Conservation (phyloP, 306 rosid species). For the Myrica gale region DNA sequence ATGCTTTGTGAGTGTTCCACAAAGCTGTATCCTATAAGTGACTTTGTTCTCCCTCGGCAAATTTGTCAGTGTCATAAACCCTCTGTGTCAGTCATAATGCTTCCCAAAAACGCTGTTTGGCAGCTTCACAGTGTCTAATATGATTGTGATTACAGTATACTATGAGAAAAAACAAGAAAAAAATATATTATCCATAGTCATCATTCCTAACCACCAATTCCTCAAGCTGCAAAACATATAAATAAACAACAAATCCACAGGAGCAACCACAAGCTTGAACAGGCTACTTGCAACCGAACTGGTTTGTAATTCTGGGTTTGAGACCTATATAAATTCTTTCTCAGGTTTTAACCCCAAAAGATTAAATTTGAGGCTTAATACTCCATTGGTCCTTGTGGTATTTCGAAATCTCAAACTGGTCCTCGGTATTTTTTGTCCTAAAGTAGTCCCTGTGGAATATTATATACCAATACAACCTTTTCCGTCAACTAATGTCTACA, state of each 20-base stretch:
- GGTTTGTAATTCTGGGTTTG: not conserved
- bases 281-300: not conserved
- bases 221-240: not conserved
- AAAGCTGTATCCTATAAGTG: not conserved
- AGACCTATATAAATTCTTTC: not conserved
- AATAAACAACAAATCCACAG: constrained; percentile 7
- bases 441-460: too few relatives aligned
- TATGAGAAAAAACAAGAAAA: not conserved
- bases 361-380: not conserved
- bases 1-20: not conserved
- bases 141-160: not conserved
- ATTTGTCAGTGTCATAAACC: not conserved
- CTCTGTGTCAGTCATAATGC: not conserved
- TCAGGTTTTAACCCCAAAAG: not conserved
- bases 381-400: too few relatives aligned
- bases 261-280: constrained; percentile 3
- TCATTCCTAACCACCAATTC: not conserved
- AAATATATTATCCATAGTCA: not conserved
- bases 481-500: too few relatives aligned
- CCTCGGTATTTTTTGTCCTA: too few relatives aligned
- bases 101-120: not conserved
- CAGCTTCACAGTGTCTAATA: not conserved
- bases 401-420: too few relatives aligned
- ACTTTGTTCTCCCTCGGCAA: not conserved
- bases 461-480: too few relatives aligned